Percentiles rank a stretch among this genome's conserved stretches.
phyloP scores from a whole-genome alignment of 129 eudicot genomes.

The Rutidosis leptorrhynchoides region DNA sequence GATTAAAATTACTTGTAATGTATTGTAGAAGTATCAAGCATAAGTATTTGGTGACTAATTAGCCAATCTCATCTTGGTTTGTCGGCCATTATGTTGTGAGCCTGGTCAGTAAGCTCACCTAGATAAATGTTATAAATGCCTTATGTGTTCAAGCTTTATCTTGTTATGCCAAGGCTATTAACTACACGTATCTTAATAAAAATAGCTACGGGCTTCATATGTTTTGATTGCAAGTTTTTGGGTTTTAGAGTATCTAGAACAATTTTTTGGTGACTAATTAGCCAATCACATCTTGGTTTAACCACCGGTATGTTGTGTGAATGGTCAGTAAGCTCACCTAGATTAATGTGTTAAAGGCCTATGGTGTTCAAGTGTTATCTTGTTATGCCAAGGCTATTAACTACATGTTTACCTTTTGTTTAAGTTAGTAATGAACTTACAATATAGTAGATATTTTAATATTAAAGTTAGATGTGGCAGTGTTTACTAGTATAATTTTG shows the following conservation, averaged over 20 bases:
- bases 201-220: background rate
- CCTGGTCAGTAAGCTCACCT: constrained; percentile 33
- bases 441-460: background rate
- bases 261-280: background rate
- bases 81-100: constrained; percentile 19
- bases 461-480: background rate
- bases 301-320: constrained; percentile 18
- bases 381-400: constrained; percentile 12
- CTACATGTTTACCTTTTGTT: background rate
- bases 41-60: constrained; percentile 22
- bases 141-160: background rate
- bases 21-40: background rate
- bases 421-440: background rate
- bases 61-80: constrained; percentile 26
- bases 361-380: constrained; percentile 5
- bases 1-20: background rate
- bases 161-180: constrained; percentile 9
- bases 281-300: constrained; percentile 16
- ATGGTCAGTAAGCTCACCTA: constrained; percentile 34
- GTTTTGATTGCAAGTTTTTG: background rate
- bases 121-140: constrained; percentile 18
- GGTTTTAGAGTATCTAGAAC: background rate
- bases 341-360: constrained; percentile 20
- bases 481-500: background rate
- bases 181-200: background rate